Evolutionary conservation across 2,329 filamentous ascomycete genomes (phyloP).

Genomic region (Penicillium italicum): DNA sequence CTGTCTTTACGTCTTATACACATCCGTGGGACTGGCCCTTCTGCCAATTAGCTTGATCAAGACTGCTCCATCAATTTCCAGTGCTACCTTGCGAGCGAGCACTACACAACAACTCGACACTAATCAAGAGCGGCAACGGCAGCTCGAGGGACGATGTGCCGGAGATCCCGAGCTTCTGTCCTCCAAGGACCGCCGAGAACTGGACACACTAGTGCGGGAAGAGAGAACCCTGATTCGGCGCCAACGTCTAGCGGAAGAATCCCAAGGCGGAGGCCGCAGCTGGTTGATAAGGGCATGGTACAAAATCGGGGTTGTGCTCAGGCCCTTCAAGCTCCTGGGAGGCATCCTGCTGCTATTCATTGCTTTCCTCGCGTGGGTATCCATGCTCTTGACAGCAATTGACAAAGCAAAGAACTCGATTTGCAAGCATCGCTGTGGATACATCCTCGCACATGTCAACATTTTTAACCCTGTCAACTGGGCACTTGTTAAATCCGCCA

Average conservation of each 20-base stretch:
- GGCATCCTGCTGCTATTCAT: slow-evolving; percentile 74
- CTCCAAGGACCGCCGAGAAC: slow-evolving; percentile 79
- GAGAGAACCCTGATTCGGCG: slow-evolving; percentile 89
- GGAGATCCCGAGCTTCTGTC: slow-evolving; percentile 72
- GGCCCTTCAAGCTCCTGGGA: slow-evolving; percentile 82
- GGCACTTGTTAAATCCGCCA: slow-evolving; percentile 75
- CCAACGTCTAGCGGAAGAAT: slow-evolving; percentile 73
- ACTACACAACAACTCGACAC: slow-evolving; percentile 77
- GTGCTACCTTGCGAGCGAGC: slow-evolving; percentile 70
- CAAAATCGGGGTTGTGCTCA: slow-evolving; percentile 75
- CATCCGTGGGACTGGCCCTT: slow-evolving; percentile 79
- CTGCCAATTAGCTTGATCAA: slow-evolving; percentile 90
- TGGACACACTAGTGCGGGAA: slow-evolving; percentile 81
- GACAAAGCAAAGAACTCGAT: slow-evolving; percentile 96
- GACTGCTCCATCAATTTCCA: slow-evolving; percentile 80
- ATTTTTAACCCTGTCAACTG: slow-evolving; percentile 96
- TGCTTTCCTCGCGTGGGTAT: slow-evolving; percentile 73
- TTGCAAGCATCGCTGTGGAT: slow-evolving; percentile 87
- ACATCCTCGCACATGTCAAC: slow-evolving; percentile 81
- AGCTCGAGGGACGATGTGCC: slow-evolving; percentile 79
- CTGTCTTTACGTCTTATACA: slow-evolving; percentile 82
- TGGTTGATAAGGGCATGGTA: slow-evolving; percentile 72
- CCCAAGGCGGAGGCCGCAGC: slow-evolving; percentile 66
- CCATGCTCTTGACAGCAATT: slow-evolving; percentile 91
- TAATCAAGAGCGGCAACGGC: slow-evolving; percentile 87